These are phyloP conservation scores for Penicillium sp. DNA, from an alignment of 2,329 filamentous ascomycete species.

Conservation along the genomic window DNA sequence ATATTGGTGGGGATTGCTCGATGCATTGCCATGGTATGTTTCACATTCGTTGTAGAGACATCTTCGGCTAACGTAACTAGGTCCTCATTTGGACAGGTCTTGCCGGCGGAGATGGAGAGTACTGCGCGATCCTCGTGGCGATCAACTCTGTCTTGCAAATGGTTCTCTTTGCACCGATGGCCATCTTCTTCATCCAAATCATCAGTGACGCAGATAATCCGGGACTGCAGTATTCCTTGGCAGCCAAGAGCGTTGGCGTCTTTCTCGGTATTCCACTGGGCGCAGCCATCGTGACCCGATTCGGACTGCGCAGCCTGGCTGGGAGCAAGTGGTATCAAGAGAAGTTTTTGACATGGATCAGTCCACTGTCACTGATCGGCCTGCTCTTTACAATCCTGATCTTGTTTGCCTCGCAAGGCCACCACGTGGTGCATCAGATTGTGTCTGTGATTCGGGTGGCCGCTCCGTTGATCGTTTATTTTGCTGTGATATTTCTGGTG, in stretches of 20 bases:
- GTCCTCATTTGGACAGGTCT: constrained; percentile 74
- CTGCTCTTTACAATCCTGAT: constrained; percentile 84
- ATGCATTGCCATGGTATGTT: constrained; percentile 79
- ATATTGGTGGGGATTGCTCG: constrained; percentile 80
- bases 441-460: constrained; percentile 78
- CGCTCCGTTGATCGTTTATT: constrained; percentile 79
- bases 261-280: constrained; percentile 83
- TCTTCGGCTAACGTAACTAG: constrained; percentile 26
- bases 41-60: not conserved
- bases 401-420: constrained; percentile 78
- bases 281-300: constrained; percentile 73
- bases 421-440: constrained; percentile 75
- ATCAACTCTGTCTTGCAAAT: constrained; percentile 74
- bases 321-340: constrained; percentile 63
- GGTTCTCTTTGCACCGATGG: constrained; percentile 68
- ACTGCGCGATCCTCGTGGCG: constrained; percentile 77
- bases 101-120: constrained; percentile 74
- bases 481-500: constrained; percentile 68
- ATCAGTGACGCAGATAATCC: constrained; percentile 55
- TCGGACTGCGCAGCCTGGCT: constrained; percentile 56
- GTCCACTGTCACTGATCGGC: constrained; percentile 76
- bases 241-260: constrained; percentile 76
- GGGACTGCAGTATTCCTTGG: constrained; percentile 59
- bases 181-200: constrained; percentile 67
- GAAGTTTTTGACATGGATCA: constrained; percentile 66